Evolutionary conservation across 177 flowering plant species (phyloP).

Genomic region (Vitis hybrid): DNA sequence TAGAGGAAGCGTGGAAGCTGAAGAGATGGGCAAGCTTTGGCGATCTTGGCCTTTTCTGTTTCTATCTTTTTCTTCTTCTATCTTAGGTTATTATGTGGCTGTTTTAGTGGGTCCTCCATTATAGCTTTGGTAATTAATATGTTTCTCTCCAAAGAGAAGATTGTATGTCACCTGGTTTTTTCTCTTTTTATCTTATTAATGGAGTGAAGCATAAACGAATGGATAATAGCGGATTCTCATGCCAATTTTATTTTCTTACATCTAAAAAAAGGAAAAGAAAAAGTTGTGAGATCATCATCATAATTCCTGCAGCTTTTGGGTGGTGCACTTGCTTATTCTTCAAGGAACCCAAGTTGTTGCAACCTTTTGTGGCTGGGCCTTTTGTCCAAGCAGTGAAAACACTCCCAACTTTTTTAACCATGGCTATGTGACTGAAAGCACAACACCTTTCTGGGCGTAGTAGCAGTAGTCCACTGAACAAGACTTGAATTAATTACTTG

Average conservation of each 20-base stretch:
- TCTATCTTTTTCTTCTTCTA: not conserved
- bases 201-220: not conserved
- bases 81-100: not conserved
- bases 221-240: too few relatives aligned
- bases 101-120: not conserved
- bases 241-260: not conserved
- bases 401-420: not conserved
- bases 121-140: too few relatives aligned
- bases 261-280: not conserved
- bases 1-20: slow-evolving; percentile 12
- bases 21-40: not conserved
- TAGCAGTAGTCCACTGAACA: too few relatives aligned
- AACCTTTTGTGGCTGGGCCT: not conserved
- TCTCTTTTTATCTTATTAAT: not conserved
- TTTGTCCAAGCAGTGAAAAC: not conserved
- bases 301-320: slow-evolving; percentile 17
- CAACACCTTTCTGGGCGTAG: too few relatives aligned
- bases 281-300: slow-evolving; percentile 15
- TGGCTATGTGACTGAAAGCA: not conserved
- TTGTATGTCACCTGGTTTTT: too few relatives aligned
- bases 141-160: too few relatives aligned
- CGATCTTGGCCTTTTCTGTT: not conserved
- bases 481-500: too few relatives aligned
- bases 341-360: not conserved
- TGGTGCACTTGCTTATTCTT: slow-evolving; percentile 5